Evolutionary conservation across 2,329 filamentous ascomycete genomes (phyloP), one percentile per base, ranked within the genome.

Genomic region (Stachybotrys chlorohalonatus): DNA sequence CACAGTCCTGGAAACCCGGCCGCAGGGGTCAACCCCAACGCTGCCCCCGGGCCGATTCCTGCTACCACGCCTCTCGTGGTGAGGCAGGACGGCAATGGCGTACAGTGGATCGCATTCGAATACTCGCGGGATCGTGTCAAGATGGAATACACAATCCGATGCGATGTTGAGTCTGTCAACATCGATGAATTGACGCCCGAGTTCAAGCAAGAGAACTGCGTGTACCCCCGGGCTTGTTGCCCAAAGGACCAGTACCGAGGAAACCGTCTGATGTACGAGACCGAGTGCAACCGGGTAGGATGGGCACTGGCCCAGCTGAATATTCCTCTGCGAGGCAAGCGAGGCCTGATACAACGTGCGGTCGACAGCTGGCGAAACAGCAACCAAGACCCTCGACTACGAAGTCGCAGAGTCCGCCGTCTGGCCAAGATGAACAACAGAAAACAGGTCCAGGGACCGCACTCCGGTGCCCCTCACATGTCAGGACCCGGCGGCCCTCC

Each of bases 301-400:
- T 99, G 94, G 94, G 93, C 93, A 11, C 75, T 99, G 61, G 94
- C 94, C 2, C 88, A 97, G 67, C 76, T 99, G 53, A 99, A 99
- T 70, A 86, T 91, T 7, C 88, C 89, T 55, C 80, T 97, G 56
- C 85, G 93, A 59, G 93, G 93, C 62, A 97, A 97, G 79, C 84
- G 94, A 63, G 94, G 94, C 7, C 79, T 99, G 57, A 99, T 99
- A 62, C 94, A 99, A 75, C 83, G 94, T 60, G 94, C 94, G 2
- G 94, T 99, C 49, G 94, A 99, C 73, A 96, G 92, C 75, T 97
- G 94, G 94, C 83, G 94, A 59, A 99, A 99, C 76, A 97, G 93
- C 80, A 97, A 97, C 74, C 91, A 95, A 74, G 94, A 99, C 65
- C 90, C 90, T 52, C 83, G 92, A 62, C 77, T 97, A 66, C 84